phyloP scores from a whole-genome alignment of 495 filamentous ascomycete species.

The Parmelia sp. region DNA sequence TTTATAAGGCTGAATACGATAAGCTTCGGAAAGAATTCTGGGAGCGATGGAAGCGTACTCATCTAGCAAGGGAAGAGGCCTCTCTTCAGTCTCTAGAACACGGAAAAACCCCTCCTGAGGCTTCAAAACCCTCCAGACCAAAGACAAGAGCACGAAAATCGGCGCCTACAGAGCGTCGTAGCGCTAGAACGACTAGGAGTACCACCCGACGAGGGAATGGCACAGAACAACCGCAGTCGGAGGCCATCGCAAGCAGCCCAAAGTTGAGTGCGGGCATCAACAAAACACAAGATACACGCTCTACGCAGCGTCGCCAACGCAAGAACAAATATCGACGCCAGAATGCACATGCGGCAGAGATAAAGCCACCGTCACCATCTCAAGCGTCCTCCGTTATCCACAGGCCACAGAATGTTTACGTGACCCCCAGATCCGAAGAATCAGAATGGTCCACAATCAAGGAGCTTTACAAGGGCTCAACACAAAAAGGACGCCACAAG shows the following conservation, averaged over 20 bases:
- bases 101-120: not conserved
- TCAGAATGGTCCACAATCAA: not conserved
- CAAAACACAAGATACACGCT: not conserved
- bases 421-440: not conserved
- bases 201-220: not conserved
- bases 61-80: not conserved
- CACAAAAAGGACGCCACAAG: not conserved
- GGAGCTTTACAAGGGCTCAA: constrained; percentile 1
- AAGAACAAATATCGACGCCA: constrained; percentile 2
- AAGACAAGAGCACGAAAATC: constrained; percentile 1
- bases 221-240: not conserved
- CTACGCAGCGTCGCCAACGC: not conserved
- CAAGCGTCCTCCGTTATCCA: not conserved
- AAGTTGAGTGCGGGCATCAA: not conserved
- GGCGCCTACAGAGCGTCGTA: not conserved
- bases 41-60: constrained; percentile 1
- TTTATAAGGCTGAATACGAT: not conserved
- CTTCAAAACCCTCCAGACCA: not conserved
- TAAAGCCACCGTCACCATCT: not conserved
- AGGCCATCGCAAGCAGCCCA: not conserved
- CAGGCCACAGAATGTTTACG: not conserved
- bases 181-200: not conserved
- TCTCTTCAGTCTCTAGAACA: not conserved
- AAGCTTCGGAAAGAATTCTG: not conserved
- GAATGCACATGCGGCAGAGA: not conserved